Base-by-base conservation (phyloP, 257 asterid species). In the Capsicum rhomboideum region DNA sequence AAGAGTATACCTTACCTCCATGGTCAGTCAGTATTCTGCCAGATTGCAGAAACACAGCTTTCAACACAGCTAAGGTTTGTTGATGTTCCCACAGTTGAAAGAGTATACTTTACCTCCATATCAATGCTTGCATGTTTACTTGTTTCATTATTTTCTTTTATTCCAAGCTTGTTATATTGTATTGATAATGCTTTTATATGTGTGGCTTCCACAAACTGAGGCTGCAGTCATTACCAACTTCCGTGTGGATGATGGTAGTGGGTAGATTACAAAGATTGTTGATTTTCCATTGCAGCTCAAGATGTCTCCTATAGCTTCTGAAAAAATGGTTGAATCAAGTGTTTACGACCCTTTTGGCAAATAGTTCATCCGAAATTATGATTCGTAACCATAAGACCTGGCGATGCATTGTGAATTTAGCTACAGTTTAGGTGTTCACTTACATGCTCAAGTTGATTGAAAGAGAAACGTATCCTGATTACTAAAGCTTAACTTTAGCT, bases 11-110 rank as follows among this genome's bases (percentile, higher is more conserved):
- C 84, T 87, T 96, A 85, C 97, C 98, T 69, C 94, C 99, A 10
- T 96, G 99, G 99, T 96, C 99, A 40, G 99, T 94, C 78, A 94
- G 94, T 86, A 89, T 96, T 80, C 89, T 96, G 87, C 98, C 98
- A 58, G 97, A 96, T 87, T 96, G 99, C 97, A 90, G 86, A 83
- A 93, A 83, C 71, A 10, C 54, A 82, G 98, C 92, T 87, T 92
- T 89, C 84, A 93, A 94, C 87, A 91, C 98, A 34, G 99, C 98
- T 66, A 86, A 95, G 98, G 99, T 94, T 84, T 54, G 88, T 21
- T 17, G 46, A 56, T 69, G 34, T 67, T 54, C 44, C 72, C 42
- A 68, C 31, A 49, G 83, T 66, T 72, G 66, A 69, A 77, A 50
- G 63, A 77, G 14, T 77, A 8, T 2, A n/a, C n/a, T n/a, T n/a